Conservation (phyloP, 1,139 yeast genomes). For the Debaryomyces coudertii region DNA sequence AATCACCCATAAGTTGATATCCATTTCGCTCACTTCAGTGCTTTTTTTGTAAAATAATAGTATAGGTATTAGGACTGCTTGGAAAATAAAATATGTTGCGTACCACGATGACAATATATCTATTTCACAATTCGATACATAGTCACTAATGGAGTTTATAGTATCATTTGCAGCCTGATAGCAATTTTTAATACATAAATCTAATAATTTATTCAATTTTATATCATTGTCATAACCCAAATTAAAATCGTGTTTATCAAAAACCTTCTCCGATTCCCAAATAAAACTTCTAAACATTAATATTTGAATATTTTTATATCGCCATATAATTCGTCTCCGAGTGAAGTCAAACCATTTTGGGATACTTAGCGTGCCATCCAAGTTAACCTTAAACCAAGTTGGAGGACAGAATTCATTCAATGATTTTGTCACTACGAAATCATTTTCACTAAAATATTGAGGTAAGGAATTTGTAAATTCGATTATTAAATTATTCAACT, state of each 20-base stretch:
- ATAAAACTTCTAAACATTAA: conserved; percentile 58
- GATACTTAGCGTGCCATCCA: conserved; percentile 8
- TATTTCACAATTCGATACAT: conserved; percentile 34
- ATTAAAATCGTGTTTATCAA: not conserved
- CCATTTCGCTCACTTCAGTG: conserved; percentile 40
- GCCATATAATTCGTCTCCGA: conserved; percentile 54
- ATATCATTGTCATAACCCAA: conserved; percentile 28
- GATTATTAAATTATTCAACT: conserved; percentile 48
- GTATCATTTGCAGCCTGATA: conserved; percentile 56
- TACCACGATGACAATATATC: conserved; percentile 58
- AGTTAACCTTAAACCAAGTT: conserved; percentile 9
- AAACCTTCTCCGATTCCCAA: conserved; percentile 46
- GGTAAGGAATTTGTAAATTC: conserved; percentile 50
- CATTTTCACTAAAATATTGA: conserved; percentile 47
- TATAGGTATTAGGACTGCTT: conserved; percentile 59
- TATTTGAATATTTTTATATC: conserved; percentile 57
- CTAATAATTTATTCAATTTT: conserved; percentile 35
- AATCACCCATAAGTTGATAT: conserved; percentile 27
- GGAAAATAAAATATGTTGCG: conserved; percentile 63
- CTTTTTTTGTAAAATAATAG: conserved; percentile 56
- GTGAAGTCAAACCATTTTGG: conserved; percentile 52
- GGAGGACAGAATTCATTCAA: conserved; percentile 20
- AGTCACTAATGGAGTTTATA: conserved; percentile 51
- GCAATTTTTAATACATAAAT: conserved; percentile 54
- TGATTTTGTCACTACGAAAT: conserved; percentile 23